phyloP scores from a whole-genome alignment of 129 eudicot genomes.

The Scalesia atractyloides region DNA sequence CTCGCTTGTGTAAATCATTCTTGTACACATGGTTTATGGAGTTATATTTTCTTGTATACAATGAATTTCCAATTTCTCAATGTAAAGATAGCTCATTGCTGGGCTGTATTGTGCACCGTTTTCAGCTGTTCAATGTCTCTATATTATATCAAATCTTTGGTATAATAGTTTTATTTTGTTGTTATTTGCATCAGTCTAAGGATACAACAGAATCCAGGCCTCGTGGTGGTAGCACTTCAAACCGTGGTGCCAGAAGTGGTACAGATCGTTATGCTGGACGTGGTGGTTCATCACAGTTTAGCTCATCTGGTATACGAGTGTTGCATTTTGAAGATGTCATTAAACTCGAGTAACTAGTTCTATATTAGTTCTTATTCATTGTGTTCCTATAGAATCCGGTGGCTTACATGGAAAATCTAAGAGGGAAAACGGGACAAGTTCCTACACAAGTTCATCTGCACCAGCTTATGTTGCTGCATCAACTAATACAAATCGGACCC shows the following conservation, averaged over 20 bases:
- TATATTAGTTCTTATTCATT: not conserved
- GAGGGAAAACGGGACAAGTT: constrained; percentile 74
- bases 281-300: constrained; percentile 50
- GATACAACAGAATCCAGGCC: constrained; percentile 73
- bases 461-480: constrained; percentile 43
- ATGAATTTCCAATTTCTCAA: constrained; percentile 1
- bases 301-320: constrained; percentile 59
- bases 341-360: not conserved
- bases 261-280: constrained; percentile 64
- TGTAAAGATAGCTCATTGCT: not conserved
- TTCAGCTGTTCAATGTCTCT: constrained; percentile 9
- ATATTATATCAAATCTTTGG: not conserved
- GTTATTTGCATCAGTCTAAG: constrained; percentile 49
- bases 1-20: not conserved
- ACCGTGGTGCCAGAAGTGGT: constrained; percentile 61
- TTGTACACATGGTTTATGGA: constrained; percentile 4
- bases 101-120: not conserved
- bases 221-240: constrained; percentile 66
- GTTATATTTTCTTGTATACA: not conserved
- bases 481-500: constrained; percentile 42
- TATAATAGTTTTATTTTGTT: not conserved
- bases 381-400: constrained; percentile 50
- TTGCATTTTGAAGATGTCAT: constrained; percentile 6
- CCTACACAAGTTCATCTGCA: constrained; percentile 51
- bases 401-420: constrained; percentile 55